Base-by-base conservation (phyloP, 345 rosid genomes). In the Eutrema heterophyllum region DNA sequence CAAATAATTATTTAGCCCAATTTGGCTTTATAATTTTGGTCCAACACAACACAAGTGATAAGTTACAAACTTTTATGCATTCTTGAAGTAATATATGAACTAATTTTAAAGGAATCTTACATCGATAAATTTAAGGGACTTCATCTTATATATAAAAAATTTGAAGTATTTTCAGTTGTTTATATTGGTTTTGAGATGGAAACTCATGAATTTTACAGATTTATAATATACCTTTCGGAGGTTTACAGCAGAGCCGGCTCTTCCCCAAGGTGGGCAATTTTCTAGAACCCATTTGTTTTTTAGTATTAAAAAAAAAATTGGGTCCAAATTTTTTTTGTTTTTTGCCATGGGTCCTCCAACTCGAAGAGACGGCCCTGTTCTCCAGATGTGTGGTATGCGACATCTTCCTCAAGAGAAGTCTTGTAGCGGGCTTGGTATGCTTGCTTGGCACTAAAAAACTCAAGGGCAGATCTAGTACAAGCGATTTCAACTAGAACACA, bases 401-500 rank as follows among this genome's bases (percentile, higher is more conserved):
- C 93, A 86, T 93, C 98, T 77, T 93, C 98, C 82, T 93, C 97
- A 0, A 90, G 84, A 33, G 96, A 93, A 61, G 79, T 85, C 86
- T 86, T 90, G 68, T 81, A 85, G 21, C 87, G 92, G 69, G 86
- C 81, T 73, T 90, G 97, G 54, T 93, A 90, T 33, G 93, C 90
- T 70, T 87, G 90, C 72, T 88, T 89, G 38, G 33, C 84, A 29
- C 78, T 82, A 44, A 89, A 84, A 18, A 93, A 80, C 27, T 81
- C 96, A 44, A 65, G 63, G 0, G 96, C 74, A 43, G 97, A 79
- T 76, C 92, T 90, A 4, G 90, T 81, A 45, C 97, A 85, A 24
- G 97, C 93, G 35, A 93, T 89, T 81, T 93, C 98, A 84, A 86
- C 79, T 35, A 89, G 82, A 76, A 89, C 86, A 89, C 85, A 86